Evolutionary conservation across 352 stramenopile species (phyloP), one percentile per base, ranked within the genome.

Genomic region (Globisporangium paddicum): DNA sequence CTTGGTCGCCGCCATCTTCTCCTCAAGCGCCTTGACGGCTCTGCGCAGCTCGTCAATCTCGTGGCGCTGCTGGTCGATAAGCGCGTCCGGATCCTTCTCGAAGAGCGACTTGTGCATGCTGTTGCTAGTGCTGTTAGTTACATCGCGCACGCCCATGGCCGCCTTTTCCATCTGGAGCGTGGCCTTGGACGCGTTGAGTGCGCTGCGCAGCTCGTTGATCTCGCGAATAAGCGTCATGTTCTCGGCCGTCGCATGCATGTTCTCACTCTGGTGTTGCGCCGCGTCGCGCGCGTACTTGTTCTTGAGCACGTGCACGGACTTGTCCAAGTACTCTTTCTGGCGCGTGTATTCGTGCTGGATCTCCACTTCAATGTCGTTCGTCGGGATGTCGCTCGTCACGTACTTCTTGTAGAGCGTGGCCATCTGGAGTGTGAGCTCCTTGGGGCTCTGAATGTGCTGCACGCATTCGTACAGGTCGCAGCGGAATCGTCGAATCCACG

Each of bases 311-410:
- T 95, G 83, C 0, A 98, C 84, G 34, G 79, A 95, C 51, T 96
- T 93, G 61, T 98, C 93, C 30, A 98, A 64, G 58, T 98, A 96
- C 60, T 97, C 89, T 28, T 91, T 82, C 64, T 98, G 91, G 6
- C 91, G 73, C 37, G 91, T 81, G 64, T 98, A 98, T 61, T 97
- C 88, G 16, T 79, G 58, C 42, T 94, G 81, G 52, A 94, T 86
- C 28, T 90, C 78, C 34, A 71, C 57, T 54, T 91, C 79, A 37
- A 89, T 71, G 23, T 84, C 77, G 18, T 71, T 70, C n/a, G 70
- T 58, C 45, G 72, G 51, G 28, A 67, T 44, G 16, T 81, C 72
- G 21, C 59, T 64, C 16, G 68, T 77, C 16, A 89, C 80, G 55
- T 90, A 93, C 44, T 83, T 86, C 51, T 81, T 84, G 70, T 89